phyloP scores from a whole-genome alignment of 495 filamentous ascomycete species.

The Ascodesmis nigricans region DNA sequence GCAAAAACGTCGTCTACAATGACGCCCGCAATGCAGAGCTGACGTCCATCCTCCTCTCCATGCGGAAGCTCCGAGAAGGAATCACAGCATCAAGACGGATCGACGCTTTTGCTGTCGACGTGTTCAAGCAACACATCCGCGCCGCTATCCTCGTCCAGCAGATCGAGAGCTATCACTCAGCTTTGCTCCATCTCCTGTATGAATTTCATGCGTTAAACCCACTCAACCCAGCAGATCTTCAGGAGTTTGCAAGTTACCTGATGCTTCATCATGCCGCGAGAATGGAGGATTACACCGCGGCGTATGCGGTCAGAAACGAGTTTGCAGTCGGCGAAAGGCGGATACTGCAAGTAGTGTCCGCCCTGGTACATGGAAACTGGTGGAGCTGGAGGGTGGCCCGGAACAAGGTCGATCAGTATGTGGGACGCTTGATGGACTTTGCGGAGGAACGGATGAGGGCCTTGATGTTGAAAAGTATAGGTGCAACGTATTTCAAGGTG shows the following conservation, averaged over 20 bases:
- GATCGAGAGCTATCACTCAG: slow-evolving; percentile 73
- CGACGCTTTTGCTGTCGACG: slow-evolving; percentile 47
- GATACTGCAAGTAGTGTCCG: slow-evolving; percentile 42
- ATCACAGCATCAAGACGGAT: slow-evolving; percentile 48
- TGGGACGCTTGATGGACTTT: slow-evolving; percentile 55
- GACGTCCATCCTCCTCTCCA: slow-evolving; percentile 31
- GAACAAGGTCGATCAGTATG: slow-evolving; percentile 51
- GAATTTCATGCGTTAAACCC: slow-evolving; percentile 41
- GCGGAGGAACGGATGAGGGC: slow-evolving; percentile 45
- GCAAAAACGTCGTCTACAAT: slow-evolving; percentile 19
- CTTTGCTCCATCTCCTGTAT: slow-evolving; percentile 54
- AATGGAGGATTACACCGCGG: slow-evolving; percentile 48
- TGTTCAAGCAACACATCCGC: slow-evolving; percentile 61
- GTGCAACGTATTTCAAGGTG: slow-evolving; percentile 54
- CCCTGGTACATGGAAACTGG: slow-evolving; percentile 65
- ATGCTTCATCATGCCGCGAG: slow-evolving; percentile 79
- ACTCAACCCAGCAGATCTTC: slow-evolving; percentile 42
- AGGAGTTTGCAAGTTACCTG: slow-evolving; percentile 57
- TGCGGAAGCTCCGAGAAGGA: slow-evolving; percentile 80
- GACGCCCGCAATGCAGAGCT: slow-evolving; percentile 30
- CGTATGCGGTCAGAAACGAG: slow-evolving; percentile 37
- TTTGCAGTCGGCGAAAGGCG: slow-evolving; percentile 37
- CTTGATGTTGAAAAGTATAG: slow-evolving; percentile 63
- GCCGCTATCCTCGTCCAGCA: slow-evolving; percentile 56
- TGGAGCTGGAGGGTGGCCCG: slow-evolving; percentile 50